These are phyloP conservation scores for Amanita fuliginea DNA, from an alignment of 768 basidiomycete species.

Conservation along the genomic window DNA sequence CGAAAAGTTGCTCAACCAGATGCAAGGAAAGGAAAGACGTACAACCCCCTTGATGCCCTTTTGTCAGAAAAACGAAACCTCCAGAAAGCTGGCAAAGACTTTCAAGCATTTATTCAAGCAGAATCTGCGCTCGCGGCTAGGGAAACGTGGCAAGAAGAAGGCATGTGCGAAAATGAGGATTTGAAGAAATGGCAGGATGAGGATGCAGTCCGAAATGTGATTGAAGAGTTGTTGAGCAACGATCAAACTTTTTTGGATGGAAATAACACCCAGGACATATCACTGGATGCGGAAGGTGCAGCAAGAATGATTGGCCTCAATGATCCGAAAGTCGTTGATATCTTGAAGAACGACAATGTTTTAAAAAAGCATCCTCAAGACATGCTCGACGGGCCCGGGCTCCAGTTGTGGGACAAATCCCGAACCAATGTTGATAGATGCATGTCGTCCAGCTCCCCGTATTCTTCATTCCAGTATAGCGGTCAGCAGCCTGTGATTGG, in stretches of 20 bases:
- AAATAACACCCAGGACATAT: conserved; percentile 8
- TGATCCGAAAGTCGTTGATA: conserved; percentile 27
- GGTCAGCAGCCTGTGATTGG: conserved; percentile 13
- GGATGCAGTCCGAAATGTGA: conserved; percentile 26
- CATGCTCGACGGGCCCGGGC: conserved; percentile 1
- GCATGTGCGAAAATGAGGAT: conserved; percentile 9
- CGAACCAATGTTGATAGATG: neutral
- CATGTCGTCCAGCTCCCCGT: neutral
- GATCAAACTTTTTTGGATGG: conserved; percentile 10
- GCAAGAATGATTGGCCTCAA: conserved; percentile 28
- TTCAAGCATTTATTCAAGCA: conserved; percentile 31
- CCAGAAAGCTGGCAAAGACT: conserved; percentile 28
- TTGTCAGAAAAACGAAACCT: conserved; percentile 39
- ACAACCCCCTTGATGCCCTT: conserved; percentile 45
- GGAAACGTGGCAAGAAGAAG: conserved; percentile 21
- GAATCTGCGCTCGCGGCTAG: conserved; percentile 27
- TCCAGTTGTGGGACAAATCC: conserved; percentile 5
- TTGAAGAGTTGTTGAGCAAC: conserved; percentile 12
- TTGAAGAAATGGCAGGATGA: conserved; percentile 21
- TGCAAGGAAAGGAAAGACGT: conserved; percentile 10
- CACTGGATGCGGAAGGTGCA: conserved; percentile 21
- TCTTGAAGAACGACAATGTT: conserved; percentile 30
- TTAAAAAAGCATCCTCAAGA: conserved; percentile 13
- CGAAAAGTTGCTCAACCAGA: neutral
- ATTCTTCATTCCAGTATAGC: conserved; percentile 9